Evolutionary conservation across 2,329 filamentous ascomycete species (phyloP), one percentile per base, ranked within the genome.

Genomic region (Pyrenochaeta sp.): DNA sequence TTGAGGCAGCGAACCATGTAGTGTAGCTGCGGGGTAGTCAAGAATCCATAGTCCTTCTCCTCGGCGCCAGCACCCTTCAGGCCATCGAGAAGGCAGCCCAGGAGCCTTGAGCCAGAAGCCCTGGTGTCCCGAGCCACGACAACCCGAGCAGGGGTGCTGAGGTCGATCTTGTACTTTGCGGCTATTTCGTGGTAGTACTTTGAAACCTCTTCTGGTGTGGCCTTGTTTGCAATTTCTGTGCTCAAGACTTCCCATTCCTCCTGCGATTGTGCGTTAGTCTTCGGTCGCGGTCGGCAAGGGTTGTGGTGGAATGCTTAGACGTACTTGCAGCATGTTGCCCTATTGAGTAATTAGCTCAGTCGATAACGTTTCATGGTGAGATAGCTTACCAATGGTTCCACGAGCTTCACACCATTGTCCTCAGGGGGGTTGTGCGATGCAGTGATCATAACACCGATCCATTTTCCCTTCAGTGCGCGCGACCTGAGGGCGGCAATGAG

Each of bases 11-110:
- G 89, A 21, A 93, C 93, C 54, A 97, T 81, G 74, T 99, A 99
- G 77, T 99, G 94, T 45, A 99, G 82, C 76, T 97, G 94, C n/a
- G 94, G 94, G 3, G 94, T 99, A 9, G 94, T 97, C 64, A 96
- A 80, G 68, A 92, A 86, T 74, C 93, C 94, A 77, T 86, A 93
- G 77, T 97, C 93, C 65, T 84, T 84, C 67, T 84, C 87, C 48
- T 90, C 84, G 41, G 87, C 84, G 42, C 83, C 82, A 32, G 88
- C 87, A 37, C 89, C 89, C 48, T 87, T 85, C 53, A 97, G 79
- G 13, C 90, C 90, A 65, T 90, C 88, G 46, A 86, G 82, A 35
- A 97, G 82, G 47, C 92, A 89, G 26, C 82, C 79, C 20, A 92
- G 88, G 18, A 99, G 85, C 44, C 84, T 86, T 59, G 90, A 88